A percentile compares a stretch with the other conserved stretches of the same genome.
Evolutionary conservation across 495 filamentous ascomycete genomes (phyloP).

Genomic region (Penicillium desertorum): DNA sequence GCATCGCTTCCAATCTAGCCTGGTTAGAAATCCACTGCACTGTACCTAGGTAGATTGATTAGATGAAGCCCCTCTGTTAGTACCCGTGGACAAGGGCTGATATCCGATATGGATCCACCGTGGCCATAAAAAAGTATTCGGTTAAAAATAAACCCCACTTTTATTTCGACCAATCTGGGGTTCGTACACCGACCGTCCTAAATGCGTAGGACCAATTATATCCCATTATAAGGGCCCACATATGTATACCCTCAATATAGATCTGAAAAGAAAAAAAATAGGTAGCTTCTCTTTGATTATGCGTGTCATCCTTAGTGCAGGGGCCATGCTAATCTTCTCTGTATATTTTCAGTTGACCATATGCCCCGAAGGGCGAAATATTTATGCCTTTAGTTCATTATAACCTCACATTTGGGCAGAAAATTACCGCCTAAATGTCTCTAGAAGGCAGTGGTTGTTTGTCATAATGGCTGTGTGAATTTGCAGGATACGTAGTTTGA

Average conservation of each 20-base stretch:
- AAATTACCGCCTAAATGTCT: neutral
- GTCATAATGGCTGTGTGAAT: neutral
- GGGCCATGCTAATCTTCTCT: constrained; percentile 99
- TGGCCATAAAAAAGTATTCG: neutral
- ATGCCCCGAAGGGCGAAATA: constrained; percentile 63
- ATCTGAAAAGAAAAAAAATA: constrained; percentile 58
- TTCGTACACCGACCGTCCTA: neutral
- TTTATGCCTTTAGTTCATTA: neutral
- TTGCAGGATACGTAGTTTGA: neutral
- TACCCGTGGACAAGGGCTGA: neutral
- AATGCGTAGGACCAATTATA: neutral
- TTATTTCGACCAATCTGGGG: neutral
- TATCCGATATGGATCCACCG: neutral
- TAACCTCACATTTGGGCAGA: neutral
- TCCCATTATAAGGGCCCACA: neutral
- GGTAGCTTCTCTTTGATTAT: constrained; percentile 92
- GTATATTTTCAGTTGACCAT: constrained; percentile 80
- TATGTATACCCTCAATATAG: neutral
- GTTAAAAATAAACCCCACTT: neutral
- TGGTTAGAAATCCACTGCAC: neutral
- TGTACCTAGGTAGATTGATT: neutral
- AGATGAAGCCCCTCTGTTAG: neutral
- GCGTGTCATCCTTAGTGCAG: constrained; percentile 99
- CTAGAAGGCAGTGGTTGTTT: neutral
- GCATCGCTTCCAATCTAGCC: neutral